Conservation (phyloP, 2,329 filamentous ascomycete genomes). For the Helminthosporium solani region DNA sequence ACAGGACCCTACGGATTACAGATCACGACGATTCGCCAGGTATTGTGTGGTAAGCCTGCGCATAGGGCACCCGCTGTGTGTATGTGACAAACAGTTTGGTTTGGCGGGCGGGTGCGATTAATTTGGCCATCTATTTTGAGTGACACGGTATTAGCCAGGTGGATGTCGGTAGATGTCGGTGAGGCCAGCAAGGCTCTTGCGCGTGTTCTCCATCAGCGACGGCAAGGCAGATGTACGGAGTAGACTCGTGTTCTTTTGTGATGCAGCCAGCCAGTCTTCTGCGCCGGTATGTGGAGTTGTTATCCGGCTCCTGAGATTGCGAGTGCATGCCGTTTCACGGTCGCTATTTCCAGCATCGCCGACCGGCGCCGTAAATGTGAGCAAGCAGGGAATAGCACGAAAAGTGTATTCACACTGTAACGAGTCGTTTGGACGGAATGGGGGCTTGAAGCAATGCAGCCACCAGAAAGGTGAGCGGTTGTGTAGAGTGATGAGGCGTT, state of each 20-base stretch:
- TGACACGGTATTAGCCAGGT: constrained; percentile 4
- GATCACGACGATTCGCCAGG: constrained; percentile 27
- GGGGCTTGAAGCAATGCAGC: constrained; percentile 14
- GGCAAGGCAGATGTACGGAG: background rate
- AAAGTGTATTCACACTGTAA: background rate
- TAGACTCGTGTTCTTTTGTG: constrained; percentile 12
- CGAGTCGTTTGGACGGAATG: background rate
- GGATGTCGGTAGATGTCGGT: too few relatives aligned
- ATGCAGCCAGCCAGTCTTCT: constrained; percentile 1
- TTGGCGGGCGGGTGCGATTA: constrained; percentile 36
- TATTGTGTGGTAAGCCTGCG: constrained; percentile 28
- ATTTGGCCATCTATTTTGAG: constrained; percentile 39
- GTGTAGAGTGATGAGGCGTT: constrained; percentile 3
- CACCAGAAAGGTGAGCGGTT: constrained; percentile 13
- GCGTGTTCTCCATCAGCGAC: background rate
- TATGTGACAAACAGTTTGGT: constrained; percentile 31
- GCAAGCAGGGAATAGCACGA: background rate
- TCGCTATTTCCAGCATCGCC: constrained; percentile 16
- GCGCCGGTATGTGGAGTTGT: background rate
- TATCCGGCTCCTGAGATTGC: constrained; percentile 16
- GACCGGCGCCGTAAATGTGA: background rate
- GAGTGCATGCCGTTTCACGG: constrained; percentile 14
- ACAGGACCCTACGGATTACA: constrained; percentile 13
- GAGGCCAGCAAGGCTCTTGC: constrained; percentile 3
- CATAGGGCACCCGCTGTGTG: constrained; percentile 33